phyloP scores from a whole-genome alignment of 805 yeast species.

The Jamesozyma jinghongensis region DNA sequence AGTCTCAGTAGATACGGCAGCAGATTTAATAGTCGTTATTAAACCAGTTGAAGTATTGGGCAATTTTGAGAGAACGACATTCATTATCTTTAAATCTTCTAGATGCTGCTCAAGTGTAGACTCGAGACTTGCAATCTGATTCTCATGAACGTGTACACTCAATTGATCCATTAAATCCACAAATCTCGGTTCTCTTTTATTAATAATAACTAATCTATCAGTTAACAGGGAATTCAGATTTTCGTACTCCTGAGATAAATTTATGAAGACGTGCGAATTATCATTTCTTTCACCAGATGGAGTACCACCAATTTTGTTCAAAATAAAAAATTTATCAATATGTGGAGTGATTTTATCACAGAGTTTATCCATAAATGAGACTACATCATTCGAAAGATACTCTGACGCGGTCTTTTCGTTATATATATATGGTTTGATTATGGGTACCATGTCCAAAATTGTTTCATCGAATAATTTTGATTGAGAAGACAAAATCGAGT shows the following conservation, averaged over 20 bases:
- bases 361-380: constrained; percentile 28
- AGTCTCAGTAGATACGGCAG: constrained; percentile 37
- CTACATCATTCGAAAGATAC: constrained; percentile 33
- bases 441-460: constrained; percentile 32
- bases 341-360: constrained; percentile 30
- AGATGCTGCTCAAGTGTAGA: constrained; percentile 40
- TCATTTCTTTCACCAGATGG: constrained; percentile 77
- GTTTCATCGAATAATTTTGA: constrained; percentile 6
- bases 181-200: constrained; percentile 11
- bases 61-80: constrained; percentile 39
- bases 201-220: constrained; percentile 5
- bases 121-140: constrained; percentile 10
- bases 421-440: constrained; percentile 56
- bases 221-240: constrained; percentile 7
- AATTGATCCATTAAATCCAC: constrained; percentile 15
- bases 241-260: constrained; percentile 64
- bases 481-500: constrained; percentile 14
- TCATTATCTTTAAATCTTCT: constrained; percentile 60
- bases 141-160: constrained; percentile 11
- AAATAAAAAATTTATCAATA: constrained; percentile 71
- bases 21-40: constrained; percentile 75
- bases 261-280: constrained; percentile 80
- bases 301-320: constrained; percentile 83
- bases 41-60: constrained; percentile 65
- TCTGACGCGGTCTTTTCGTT: constrained; percentile 43